Evolutionary conservation across 2,329 filamentous ascomycete genomes (phyloP).

Genomic region (Rutstroemia sp.): DNA sequence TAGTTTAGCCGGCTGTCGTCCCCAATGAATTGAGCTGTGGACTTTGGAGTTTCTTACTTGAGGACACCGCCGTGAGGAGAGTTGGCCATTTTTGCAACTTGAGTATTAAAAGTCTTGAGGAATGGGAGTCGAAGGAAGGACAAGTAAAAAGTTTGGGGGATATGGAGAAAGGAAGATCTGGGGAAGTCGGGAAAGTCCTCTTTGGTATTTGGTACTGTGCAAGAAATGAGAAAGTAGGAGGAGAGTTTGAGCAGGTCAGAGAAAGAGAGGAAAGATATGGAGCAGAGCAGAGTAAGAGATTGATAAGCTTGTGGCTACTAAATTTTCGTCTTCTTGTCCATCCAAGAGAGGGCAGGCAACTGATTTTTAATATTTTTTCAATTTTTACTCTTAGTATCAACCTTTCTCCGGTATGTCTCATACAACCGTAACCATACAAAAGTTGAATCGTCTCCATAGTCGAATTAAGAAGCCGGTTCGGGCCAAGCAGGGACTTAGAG

Average conservation of each 20-base stretch:
- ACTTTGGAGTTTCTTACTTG: conserved; percentile 46
- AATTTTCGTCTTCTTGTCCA: background rate
- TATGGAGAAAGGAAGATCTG: background rate
- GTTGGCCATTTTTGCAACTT: conserved; percentile 51
- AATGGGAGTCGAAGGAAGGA: background rate
- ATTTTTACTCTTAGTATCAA: background rate
- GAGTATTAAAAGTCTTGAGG: background rate
- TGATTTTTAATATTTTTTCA: background rate
- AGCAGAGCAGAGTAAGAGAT: background rate
- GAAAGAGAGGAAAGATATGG: background rate
- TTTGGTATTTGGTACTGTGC: background rate
- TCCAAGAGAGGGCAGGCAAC: background rate
- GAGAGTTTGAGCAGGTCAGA: background rate
- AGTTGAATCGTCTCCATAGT: background rate
- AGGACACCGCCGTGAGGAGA: conserved; percentile 84
- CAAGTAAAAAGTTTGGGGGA: background rate
- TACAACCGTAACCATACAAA: background rate
- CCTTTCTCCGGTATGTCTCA: background rate
- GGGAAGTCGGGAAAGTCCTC: background rate
- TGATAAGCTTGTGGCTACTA: background rate
- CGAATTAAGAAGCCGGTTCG: conserved; percentile 1
- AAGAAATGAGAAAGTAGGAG: conserved; percentile 4
- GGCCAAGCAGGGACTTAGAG: background rate
- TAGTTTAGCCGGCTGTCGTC: background rate
- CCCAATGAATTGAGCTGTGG: background rate